Conservation (phyloP, 106 monocot genomes). For the Dendrobium officinale region DNA sequence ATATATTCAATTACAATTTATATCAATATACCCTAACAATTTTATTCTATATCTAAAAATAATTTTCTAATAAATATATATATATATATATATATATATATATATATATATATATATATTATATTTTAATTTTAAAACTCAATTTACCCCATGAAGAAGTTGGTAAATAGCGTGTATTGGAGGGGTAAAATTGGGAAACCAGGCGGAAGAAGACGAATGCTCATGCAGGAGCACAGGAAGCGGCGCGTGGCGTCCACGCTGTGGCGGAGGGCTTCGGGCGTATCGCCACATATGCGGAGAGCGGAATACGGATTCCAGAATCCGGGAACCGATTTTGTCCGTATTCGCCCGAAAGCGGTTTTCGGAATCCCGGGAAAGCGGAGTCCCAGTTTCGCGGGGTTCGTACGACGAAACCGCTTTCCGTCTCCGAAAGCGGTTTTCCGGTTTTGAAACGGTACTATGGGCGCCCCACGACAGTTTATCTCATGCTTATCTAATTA, state of each 20-base stretch:
- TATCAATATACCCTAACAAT: too few relatives aligned
- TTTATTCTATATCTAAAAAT: too few relatives aligned
- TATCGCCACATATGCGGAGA: slow-evolving; percentile 8
- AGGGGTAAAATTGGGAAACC: neutral
- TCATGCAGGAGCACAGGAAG: neutral
- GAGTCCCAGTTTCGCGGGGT: slow-evolving; percentile 10
- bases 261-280: neutral
- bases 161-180: neutral
- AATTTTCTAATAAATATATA: too few relatives aligned
- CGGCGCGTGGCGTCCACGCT: slow-evolving; percentile 4
- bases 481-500: too few relatives aligned
- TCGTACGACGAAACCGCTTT: neutral
- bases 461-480: neutral
- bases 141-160: neutral
- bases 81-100: too few relatives aligned
- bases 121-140: too few relatives aligned
- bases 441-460: neutral
- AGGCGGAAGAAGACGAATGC: neutral
- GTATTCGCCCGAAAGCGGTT: neutral
- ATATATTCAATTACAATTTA: too few relatives aligned
- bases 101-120: too few relatives aligned
- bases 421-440: neutral
- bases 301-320: neutral
- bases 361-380: slow-evolving; percentile 1
- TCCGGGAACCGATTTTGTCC: neutral